Percentiles rank a stretch among this genome's conserved stretches.
These are phyloP conservation scores for Lachancea lanzarotensis DNA, from an alignment of 805 yeast species.

Conservation along the genomic window DNA sequence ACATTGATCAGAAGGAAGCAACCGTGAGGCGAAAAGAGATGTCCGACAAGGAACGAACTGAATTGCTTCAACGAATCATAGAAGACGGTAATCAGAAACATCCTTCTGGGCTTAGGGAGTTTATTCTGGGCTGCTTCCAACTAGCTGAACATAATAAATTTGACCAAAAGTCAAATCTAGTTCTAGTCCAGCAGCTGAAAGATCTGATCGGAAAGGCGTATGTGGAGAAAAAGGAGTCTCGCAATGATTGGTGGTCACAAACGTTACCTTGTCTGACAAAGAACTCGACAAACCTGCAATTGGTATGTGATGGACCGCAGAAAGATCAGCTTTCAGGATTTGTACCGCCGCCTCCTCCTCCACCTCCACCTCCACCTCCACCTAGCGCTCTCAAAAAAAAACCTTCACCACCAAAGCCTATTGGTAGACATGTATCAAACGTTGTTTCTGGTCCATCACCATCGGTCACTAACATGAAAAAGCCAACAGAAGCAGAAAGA, in stretches of 20 bases:
- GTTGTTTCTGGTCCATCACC: not conserved
- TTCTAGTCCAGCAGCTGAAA: conserved; percentile 22
- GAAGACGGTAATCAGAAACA: not conserved
- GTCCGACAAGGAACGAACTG: conserved; percentile 4
- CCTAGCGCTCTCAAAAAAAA: not conserved
- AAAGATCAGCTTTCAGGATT: not conserved
- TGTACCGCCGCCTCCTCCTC: conserved; percentile 9
- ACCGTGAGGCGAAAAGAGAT: not conserved
- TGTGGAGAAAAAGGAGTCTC: conserved; percentile 18
- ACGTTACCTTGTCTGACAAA: conserved; percentile 18
- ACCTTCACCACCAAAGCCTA: conserved; percentile 4
- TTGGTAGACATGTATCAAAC: not conserved
- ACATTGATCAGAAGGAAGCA: not conserved
- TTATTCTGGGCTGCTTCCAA: conserved; percentile 20
- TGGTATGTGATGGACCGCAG: not conserved
- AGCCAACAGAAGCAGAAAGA: conserved; percentile 20
- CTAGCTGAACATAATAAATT: conserved; percentile 13
- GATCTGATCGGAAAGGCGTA: conserved; percentile 24
- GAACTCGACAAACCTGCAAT: not conserved
- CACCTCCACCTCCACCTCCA: conserved; percentile 15
- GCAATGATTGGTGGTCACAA: conserved; percentile 27
- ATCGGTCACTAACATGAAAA: not conserved
- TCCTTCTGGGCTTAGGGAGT: conserved; percentile 17
- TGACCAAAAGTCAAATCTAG: conserved; percentile 9
- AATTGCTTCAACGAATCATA: conserved; percentile 5